Evolutionary conservation across 1,284 basidiomycete genomes (phyloP).

Genomic region (Termitomyces sp.): DNA sequence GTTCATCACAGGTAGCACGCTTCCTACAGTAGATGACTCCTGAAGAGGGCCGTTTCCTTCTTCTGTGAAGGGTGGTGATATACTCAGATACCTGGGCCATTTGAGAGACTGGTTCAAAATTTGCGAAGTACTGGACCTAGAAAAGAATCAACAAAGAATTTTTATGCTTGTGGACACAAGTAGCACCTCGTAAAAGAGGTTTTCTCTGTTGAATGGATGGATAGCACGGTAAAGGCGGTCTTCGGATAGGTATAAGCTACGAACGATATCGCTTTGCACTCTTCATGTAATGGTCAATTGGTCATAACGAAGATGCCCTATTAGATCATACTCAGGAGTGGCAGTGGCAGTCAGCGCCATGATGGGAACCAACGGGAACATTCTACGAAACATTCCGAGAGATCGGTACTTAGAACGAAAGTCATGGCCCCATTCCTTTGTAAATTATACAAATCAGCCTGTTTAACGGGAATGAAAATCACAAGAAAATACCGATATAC

Average conservation of each 20-base stretch:
- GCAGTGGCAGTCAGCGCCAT: conserved; percentile 83
- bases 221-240: conserved; percentile 57
- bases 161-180: neutral
- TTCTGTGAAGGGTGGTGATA: conserved; percentile 53
- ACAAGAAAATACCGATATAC: conserved; percentile 60
- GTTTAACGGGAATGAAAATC: neutral
- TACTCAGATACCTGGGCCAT: conserved; percentile 67
- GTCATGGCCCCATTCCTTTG: conserved; percentile 82
- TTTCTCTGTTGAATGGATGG: conserved; percentile 76
- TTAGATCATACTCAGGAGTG: conserved; percentile 45
- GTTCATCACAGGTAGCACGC: conserved; percentile 60
- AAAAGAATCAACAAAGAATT: neutral
- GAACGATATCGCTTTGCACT: conserved; percentile 69
- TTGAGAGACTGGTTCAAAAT: conserved; percentile 41
- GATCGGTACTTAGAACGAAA: conserved; percentile 73
- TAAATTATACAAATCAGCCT: neutral
- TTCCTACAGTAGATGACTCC: conserved; percentile 81
- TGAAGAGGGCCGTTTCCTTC: conserved; percentile 56
- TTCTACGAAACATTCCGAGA: conserved; percentile 65
- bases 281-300: conserved; percentile 28
- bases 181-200: conserved; percentile 76
- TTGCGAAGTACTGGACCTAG: conserved; percentile 59
- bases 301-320: neutral
- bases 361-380: conserved; percentile 70
- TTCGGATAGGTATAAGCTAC: conserved; percentile 54